A percentile compares a stretch with the other conserved stretches of the same genome.
Evolutionary conservation across 176 grass and related monocot species (phyloP).

Genomic region (Musa itinerans): DNA sequence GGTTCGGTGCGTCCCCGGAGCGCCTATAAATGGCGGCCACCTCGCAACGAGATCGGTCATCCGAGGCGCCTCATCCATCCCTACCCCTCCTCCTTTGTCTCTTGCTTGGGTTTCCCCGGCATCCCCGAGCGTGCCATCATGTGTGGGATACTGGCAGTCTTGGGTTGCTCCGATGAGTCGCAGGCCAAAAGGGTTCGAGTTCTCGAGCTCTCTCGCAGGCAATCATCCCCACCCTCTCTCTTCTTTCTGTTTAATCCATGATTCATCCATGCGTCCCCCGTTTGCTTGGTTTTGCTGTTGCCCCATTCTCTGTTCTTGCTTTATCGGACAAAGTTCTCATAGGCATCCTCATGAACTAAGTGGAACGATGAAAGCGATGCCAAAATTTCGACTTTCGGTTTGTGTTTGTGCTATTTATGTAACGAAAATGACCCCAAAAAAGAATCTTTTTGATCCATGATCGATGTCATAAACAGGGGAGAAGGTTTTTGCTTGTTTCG

Average conservation of each 20-base stretch:
- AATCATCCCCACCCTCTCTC: neutral
- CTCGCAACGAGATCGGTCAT: too few relatives aligned
- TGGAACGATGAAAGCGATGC: too few relatives aligned
- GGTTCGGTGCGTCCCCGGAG: neutral
- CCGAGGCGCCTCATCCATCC: neutral
- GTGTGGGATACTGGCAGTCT: constrained; percentile 16
- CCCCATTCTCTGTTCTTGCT: neutral
- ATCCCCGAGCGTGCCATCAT: neutral
- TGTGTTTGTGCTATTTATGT: too few relatives aligned
- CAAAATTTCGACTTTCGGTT: too few relatives aligned
- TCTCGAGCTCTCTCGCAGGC: constrained; percentile 18
- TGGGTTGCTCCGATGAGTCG: constrained; percentile 7
- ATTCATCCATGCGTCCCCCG: neutral
- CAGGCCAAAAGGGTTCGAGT: constrained; percentile 18
- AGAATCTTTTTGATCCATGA: too few relatives aligned
- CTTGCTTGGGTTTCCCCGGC: neutral
- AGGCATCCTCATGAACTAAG: neutral
- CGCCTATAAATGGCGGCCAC: neutral
- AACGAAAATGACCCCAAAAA: neutral
- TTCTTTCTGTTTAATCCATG: neutral
- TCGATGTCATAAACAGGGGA: too few relatives aligned
- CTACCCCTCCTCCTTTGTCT: neutral
- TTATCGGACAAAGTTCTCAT: neutral
- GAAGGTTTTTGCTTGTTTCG: too few relatives aligned
- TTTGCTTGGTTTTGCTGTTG: neutral